Conservation (phyloP, 1,284 basidiomycete species). For the Gomphus bonarii region DNA sequence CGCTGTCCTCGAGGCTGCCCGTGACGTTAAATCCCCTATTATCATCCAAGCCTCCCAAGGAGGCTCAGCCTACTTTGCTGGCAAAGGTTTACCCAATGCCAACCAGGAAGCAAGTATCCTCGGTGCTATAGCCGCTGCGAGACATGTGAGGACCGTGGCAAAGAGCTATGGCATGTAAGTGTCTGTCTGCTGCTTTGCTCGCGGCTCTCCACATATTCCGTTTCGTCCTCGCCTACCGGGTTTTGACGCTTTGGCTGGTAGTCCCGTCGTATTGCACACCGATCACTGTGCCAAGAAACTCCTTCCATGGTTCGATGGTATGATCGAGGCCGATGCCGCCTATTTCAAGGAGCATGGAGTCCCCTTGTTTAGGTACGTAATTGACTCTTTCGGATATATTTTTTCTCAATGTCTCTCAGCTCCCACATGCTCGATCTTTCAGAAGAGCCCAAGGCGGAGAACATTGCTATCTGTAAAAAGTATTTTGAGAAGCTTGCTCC, state of each 20-base stretch:
- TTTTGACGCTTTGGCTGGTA: slow-evolving; percentile 21
- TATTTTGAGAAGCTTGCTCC: slow-evolving; percentile 97
- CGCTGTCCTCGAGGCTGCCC: slow-evolving; percentile 81
- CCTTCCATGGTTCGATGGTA: slow-evolving; percentile 98
- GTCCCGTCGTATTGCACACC: slow-evolving; percentile 95
- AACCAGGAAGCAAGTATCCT: slow-evolving; percentile 94
- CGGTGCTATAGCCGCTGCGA: slow-evolving; percentile 88
- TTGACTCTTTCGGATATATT: slow-evolving; percentile 86
- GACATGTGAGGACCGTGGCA: slow-evolving; percentile 85
- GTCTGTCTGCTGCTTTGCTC: neutral
- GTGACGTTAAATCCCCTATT: slow-evolving; percentile 93
- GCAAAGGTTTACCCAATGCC: slow-evolving; percentile 93
- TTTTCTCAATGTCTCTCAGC: slow-evolving; percentile 99
- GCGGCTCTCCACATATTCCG: neutral
- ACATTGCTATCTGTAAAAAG: slow-evolving; percentile 88
- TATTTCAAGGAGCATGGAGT: slow-evolving; percentile 88
- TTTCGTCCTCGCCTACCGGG: neutral
- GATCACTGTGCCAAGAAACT: slow-evolving; percentile 99
- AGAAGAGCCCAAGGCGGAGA: slow-evolving; percentile 95
- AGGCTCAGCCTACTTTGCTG: slow-evolving; percentile 93
- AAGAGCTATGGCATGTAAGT: slow-evolving; percentile 86
- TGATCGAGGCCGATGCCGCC: slow-evolving; percentile 94
- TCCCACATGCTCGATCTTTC: slow-evolving; percentile 99
- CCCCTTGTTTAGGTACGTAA: slow-evolving; percentile 40
- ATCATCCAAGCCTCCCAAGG: slow-evolving; percentile 98